Evolutionary conservation across 192 early-diverging fungal genomes (phyloP).

Genomic region (Entrophospora sp.): DNA sequence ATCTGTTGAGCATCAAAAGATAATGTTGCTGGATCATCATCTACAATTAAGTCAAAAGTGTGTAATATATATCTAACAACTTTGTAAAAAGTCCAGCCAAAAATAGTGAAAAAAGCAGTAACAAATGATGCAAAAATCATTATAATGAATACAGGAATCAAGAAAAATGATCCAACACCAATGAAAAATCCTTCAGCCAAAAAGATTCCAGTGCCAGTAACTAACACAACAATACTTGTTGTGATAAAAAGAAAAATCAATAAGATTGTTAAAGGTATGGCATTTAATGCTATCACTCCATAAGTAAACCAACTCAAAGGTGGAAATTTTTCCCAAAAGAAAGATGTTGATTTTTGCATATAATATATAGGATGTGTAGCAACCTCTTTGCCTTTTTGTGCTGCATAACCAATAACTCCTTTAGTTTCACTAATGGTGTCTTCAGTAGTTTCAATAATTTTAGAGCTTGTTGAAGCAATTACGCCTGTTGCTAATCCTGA

Average conservation of each 20-base stretch:
- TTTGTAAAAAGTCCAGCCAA: not conserved
- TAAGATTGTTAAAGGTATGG: not conserved
- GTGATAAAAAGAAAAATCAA: not conserved
- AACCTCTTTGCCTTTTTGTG: too few relatives aligned
- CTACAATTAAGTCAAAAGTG: too few relatives aligned
- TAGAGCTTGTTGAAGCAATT: too few relatives aligned
- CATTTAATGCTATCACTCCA: not conserved
- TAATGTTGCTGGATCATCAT: too few relatives aligned
- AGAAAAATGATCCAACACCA: not conserved
- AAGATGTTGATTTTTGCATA: too few relatives aligned
- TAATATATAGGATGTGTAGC: too few relatives aligned
- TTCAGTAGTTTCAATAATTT: too few relatives aligned
- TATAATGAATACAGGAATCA: not conserved
- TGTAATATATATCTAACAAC: too few relatives aligned
- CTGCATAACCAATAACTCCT: too few relatives aligned
- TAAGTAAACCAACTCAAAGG: slow-evolving; percentile 6
- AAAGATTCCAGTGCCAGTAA: not conserved
- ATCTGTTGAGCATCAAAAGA: too few relatives aligned
- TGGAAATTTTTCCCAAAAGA: not conserved
- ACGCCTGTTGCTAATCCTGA: too few relatives aligned
- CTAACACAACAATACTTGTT: not conserved
- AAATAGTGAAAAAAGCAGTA: not conserved
- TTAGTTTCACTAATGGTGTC: too few relatives aligned
- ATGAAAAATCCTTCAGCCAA: not conserved
- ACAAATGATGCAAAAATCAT: not conserved